phyloP scores from a whole-genome alignment of 768 basidiomycete species.

The Boletellus sp. region DNA sequence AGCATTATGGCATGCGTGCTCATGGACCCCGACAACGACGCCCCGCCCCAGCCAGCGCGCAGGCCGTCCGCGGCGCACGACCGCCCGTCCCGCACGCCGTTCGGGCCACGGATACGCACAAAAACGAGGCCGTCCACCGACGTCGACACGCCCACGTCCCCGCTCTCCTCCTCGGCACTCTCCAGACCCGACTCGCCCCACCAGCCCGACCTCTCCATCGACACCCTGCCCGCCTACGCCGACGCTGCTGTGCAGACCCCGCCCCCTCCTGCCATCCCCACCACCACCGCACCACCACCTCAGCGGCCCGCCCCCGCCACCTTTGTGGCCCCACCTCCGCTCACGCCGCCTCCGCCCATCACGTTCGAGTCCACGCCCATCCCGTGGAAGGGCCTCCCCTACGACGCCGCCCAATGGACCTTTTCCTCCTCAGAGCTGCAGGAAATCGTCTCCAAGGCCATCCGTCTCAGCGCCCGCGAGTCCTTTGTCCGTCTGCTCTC shows the following conservation, averaged over 20 bases:
- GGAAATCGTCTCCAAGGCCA: slow-evolving; percentile 66
- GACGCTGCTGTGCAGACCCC: slow-evolving; percentile 17
- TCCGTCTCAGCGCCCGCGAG: slow-evolving; percentile 63
- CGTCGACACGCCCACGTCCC: slow-evolving; percentile 8
- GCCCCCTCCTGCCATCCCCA: not conserved
- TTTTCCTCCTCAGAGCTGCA: slow-evolving; percentile 55
- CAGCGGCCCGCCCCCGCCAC: slow-evolving; percentile 17
- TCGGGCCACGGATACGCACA: slow-evolving; percentile 21
- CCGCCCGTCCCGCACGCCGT: slow-evolving; percentile 21
- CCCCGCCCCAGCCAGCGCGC: not conserved
- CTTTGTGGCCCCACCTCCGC: slow-evolving; percentile 26
- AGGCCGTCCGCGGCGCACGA: slow-evolving; percentile 16
- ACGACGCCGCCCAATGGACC: slow-evolving; percentile 68
- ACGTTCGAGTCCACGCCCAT: slow-evolving; percentile 57
- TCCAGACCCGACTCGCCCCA: not conserved
- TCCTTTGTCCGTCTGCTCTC: slow-evolving; percentile 71
- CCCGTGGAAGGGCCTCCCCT: slow-evolving; percentile 62
- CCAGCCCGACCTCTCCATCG: not conserved
- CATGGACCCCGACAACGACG: slow-evolving; percentile 21
- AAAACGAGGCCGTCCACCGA: slow-evolving; percentile 12
- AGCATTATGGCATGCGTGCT: not conserved
- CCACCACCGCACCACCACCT: not conserved
- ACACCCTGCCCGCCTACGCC: not conserved
- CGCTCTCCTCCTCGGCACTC: not conserved
- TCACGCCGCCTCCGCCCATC: slow-evolving; percentile 48